Evolutionary conservation across 176 grass and related monocot genomes (phyloP), one percentile per base, ranked within the genome.

Genomic region (Pontederia paniculata): DNA sequence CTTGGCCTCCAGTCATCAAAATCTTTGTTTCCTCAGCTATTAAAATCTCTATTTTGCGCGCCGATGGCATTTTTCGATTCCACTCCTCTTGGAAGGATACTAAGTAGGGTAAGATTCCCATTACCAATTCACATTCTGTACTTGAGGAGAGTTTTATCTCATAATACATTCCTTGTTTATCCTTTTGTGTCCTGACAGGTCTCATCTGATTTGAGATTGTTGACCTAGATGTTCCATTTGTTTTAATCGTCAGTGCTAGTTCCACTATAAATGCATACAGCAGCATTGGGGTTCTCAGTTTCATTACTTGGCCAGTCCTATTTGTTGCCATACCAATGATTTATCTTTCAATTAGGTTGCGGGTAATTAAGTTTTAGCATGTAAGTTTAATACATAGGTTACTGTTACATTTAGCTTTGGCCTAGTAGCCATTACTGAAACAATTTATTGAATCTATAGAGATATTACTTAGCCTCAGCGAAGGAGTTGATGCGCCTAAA

Each of bases 401-500:
- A 43, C 6, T 21, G 45, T 45, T 5, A 1, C 2, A 15, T 62
- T 10, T 10, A 13, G 2, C 21, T 12, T 62, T 21, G 41, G 9
- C 42, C 6, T 7, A 14, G 5, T 46, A 2, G 56, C 12, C n/a
- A 10, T 37, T 68, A 22, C 16, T 41, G 46, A n/a, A 44, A 14
- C 19, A 61, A 6, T 55, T 58, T 10, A 48, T 70, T 80, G 50
- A 5, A 63, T 19, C 61, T 78, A 61, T 52, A 97, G 91, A 87
- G 77, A 37, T 97, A 90, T 62, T 97, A 90, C 65, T 75, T 97
- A 57, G 71, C 79, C 46, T 81, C 91, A 10, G 80, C 91, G 31
- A 97, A 84, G 72, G 83, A 97, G 80, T 80, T 97, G 62, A 97
- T 97, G 91, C 52, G 91, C 22, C 81, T 97, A 58, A 90, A 97